Evolutionary conservation across 2,329 filamentous ascomycete species (phyloP), one percentile per base, ranked within the genome.

Genomic region (Xylariaceae sp.): DNA sequence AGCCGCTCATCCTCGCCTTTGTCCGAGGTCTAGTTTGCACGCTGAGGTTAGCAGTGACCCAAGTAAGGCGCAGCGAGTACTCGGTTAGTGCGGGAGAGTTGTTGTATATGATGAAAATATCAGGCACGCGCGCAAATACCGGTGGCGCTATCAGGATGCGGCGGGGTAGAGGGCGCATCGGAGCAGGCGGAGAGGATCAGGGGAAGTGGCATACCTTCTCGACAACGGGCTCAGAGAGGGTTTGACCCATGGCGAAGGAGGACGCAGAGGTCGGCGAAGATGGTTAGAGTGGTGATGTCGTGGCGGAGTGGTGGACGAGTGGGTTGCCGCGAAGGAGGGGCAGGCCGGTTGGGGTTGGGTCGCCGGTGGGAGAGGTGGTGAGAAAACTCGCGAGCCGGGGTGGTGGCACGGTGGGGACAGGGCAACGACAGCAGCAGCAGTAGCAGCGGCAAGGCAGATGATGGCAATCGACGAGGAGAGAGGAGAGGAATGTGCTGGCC

Each of bases 171-270:
- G 7, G 22, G 22, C 22, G 22, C 60, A 66, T 58, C 57, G 58
- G 58, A 51, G 42, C 5, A 53, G 19, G 5, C 13, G 34, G 34
- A 42, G 36, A 16, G 45, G 39, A 28, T 44, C 19, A 56, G 44
- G 39, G 58, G 54, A 55, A 74, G 5, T 47, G 55, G n/a, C 83
- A 72, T 82, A 99, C 94, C 92, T 99, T 99, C 72, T 97, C 94
- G 73, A 96, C 89, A 69, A 99, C 92, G 68, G 94, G 94, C 81
- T 99, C 94, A 69, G 93, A 97, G 71, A 99, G 87, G 75, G 94
- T 99, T 82, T 99, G 94, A 83, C 94, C 94, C 94, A 99, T 99
- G 76, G 71, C 72, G 69, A 70, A 33, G 39, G 63, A 57, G 63
- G 60, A 63, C 56, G 57, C 53, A 58, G 40, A 53, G 45, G 50